phyloP scores from a whole-genome alignment of 306 rosid species.

The Abrus pulchellus region DNA sequence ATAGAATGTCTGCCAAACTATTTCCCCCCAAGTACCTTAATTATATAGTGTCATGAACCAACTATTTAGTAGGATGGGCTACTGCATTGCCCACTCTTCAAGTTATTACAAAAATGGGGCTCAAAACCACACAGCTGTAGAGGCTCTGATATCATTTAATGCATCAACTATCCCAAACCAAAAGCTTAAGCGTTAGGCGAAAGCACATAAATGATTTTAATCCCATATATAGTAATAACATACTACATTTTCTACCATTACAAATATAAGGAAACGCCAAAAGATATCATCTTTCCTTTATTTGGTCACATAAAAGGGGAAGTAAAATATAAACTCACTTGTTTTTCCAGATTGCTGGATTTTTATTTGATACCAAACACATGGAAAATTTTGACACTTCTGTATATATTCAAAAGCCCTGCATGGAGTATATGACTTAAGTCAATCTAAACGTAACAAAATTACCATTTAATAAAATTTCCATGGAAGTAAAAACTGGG shows the following conservation, averaged over 20 bases:
- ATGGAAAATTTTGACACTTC: slow-evolving; percentile 70
- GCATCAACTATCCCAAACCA: neutral
- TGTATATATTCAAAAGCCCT: slow-evolving; percentile 91
- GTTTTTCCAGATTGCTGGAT: slow-evolving; percentile 82
- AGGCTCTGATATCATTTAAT: neutral
- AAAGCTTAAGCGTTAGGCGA: neutral
- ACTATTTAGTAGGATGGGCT: slow-evolving; percentile 1
- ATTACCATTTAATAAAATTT: slow-evolving; percentile 36
- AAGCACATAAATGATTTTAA: neutral
- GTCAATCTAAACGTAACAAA: slow-evolving; percentile 36
- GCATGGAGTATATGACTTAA: slow-evolving; percentile 47
- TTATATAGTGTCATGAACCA: slow-evolving; percentile 25
- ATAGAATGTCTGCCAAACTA: slow-evolving; percentile 9
- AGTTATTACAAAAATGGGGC: neutral
- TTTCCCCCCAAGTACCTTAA: slow-evolving; percentile 4
- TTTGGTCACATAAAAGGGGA: slow-evolving; percentile 26
- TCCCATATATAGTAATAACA: slow-evolving; percentile 21
- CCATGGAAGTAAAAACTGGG: slow-evolving; percentile 41
- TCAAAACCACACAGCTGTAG: neutral
- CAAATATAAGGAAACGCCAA: slow-evolving; percentile 21
- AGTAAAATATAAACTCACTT: slow-evolving; percentile 67
- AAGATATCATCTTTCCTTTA: slow-evolving; percentile 28
- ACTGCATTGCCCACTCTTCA: neutral
- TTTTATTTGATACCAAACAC: slow-evolving; percentile 80
- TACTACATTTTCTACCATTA: slow-evolving; percentile 13